These are phyloP conservation scores for Achlya hypogyna DNA, from an alignment of 352 stramenopile species.

Conservation along the genomic window DNA sequence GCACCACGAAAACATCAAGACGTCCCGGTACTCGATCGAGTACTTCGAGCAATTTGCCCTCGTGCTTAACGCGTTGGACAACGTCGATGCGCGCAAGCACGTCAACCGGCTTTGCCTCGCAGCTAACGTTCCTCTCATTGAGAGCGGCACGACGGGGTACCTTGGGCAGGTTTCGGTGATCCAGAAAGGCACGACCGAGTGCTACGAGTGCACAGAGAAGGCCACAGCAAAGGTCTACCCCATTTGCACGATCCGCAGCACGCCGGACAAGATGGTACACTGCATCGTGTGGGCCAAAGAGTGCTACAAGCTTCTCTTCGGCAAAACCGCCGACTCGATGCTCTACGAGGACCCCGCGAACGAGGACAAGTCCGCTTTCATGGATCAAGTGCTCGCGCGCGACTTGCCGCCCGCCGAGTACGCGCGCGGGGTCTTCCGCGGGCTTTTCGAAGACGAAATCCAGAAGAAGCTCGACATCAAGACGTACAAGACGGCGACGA, in stretches of 20 bases:
- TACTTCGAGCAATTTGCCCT: slow-evolving; percentile 96
- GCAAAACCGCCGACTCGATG: slow-evolving; percentile 88
- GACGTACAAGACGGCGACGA: slow-evolving; percentile 93
- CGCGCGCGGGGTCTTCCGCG: slow-evolving; percentile 66
- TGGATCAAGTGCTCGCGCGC: slow-evolving; percentile 32
- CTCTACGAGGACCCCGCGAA: slow-evolving; percentile 85
- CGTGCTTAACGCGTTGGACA: slow-evolving; percentile 99
- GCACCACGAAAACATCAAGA: slow-evolving; percentile 98
- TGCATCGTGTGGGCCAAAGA: slow-evolving; percentile 98
- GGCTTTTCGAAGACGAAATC: slow-evolving; percentile 94
- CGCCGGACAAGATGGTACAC: slow-evolving; percentile 98
- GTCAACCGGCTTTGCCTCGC: slow-evolving; percentile 98
- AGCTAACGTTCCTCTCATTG: slow-evolving; percentile 83
- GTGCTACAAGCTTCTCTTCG: slow-evolving; percentile 84
- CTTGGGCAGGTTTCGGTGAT: slow-evolving; percentile 97
- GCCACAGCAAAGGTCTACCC: slow-evolving; percentile 97
- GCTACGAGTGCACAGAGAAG: slow-evolving; percentile 98
- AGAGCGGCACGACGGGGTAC: slow-evolving; percentile 98
- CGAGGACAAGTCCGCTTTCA: slow-evolving; percentile 81
- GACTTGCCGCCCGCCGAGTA: slow-evolving; percentile 44
- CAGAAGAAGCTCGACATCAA: slow-evolving; percentile 94
- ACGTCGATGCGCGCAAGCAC: slow-evolving; percentile 96
- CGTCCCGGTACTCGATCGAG: slow-evolving; percentile 81
- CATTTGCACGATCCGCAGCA: slow-evolving; percentile 99
- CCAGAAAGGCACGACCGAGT: slow-evolving; percentile 95